Evolutionary conservation across 1,284 basidiomycete species (phyloP).

Genomic region (Agroathelia rolfsii): DNA sequence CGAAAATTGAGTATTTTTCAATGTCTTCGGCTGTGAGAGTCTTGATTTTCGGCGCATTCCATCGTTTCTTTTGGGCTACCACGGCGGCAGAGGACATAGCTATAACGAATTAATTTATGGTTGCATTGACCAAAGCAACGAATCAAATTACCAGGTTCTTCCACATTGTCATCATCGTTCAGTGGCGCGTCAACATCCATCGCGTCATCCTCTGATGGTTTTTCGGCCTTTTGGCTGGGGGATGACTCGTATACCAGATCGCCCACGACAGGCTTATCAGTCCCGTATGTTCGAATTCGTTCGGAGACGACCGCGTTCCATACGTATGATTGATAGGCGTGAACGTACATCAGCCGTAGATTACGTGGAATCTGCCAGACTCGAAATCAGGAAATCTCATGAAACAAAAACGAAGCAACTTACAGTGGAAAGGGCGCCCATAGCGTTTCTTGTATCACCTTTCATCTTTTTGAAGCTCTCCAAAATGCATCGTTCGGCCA

Average conservation of each 20-base stretch:
- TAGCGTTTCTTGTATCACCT: slow-evolving; percentile 70
- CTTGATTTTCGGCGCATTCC: slow-evolving; percentile 63
- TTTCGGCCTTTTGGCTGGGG: slow-evolving; percentile 15
- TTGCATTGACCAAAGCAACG: slow-evolving; percentile 7
- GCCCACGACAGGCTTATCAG: slow-evolving; percentile 69
- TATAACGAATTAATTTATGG: slow-evolving; percentile 5
- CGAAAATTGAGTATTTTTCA: slow-evolving; percentile 76
- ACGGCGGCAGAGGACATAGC: slow-evolving; percentile 18
- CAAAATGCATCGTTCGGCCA: slow-evolving; percentile 87
- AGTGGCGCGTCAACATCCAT: slow-evolving; percentile 32
- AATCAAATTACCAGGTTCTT: slow-evolving; percentile 32
- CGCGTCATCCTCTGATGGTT: slow-evolving; percentile 27
- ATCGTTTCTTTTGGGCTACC: slow-evolving; percentile 39
- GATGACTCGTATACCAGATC: slow-evolving; percentile 73
- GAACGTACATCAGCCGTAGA: slow-evolving; percentile 93
- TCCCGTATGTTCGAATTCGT: slow-evolving; percentile 73
- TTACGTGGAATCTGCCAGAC: slow-evolving; percentile 88
- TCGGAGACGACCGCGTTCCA: slow-evolving; percentile 97
- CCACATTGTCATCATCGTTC: slow-evolving; percentile 15
- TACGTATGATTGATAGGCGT: slow-evolving; percentile 97
- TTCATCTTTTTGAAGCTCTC: slow-evolving; percentile 82
- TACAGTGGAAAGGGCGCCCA: slow-evolving; percentile 80
- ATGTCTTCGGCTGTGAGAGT: slow-evolving; percentile 69
- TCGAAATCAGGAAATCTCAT: slow-evolving; percentile 1
- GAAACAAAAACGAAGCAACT: slow-evolving; percentile 17